Conservation (phyloP, 2,329 filamentous ascomycete genomes). For the Fusarium robinianum region DNA sequence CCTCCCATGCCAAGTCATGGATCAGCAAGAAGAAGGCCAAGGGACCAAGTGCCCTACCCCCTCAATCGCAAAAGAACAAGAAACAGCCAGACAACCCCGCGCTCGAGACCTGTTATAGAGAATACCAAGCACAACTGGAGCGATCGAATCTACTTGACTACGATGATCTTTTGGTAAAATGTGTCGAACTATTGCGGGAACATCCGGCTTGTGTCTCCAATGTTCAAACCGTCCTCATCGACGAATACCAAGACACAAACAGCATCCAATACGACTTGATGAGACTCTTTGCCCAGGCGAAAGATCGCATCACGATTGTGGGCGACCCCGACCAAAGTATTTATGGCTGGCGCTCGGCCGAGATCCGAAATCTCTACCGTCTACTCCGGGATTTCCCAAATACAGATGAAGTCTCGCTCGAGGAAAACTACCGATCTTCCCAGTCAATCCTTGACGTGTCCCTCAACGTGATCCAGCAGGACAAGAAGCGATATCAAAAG, state of each 20-base stretch:
- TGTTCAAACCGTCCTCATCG: conserved; percentile 87
- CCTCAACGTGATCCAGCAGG: conserved; percentile 87
- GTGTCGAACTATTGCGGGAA: conserved; percentile 74
- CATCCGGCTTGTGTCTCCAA: conserved; percentile 85
- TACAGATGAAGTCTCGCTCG: conserved; percentile 80
- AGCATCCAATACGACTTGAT: conserved; percentile 93
- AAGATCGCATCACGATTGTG: conserved; percentile 85
- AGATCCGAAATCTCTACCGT: conserved; percentile 83
- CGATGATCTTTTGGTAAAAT: conserved; percentile 86
- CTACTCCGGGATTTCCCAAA: conserved; percentile 77
- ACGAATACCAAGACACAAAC: conserved; percentile 98
- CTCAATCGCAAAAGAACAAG: conserved; percentile 45
- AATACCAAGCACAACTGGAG: conserved; percentile 77
- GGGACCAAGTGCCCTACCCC: conserved; percentile 54
- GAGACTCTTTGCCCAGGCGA: conserved; percentile 77
- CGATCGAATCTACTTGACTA: conserved; percentile 88
- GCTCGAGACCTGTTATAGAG: conserved; percentile 68
- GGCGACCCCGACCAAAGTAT: conserved; percentile 98
- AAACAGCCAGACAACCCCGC: conserved; percentile 54
- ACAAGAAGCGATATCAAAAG: conserved; percentile 79
- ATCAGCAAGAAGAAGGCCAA: conserved; percentile 72
- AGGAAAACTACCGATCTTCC: conserved; percentile 94
- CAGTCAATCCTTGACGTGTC: conserved; percentile 81
- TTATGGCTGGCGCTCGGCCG: conserved; percentile 92
- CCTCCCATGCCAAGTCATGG: conserved; percentile 69